Evolutionary conservation across 2,329 filamentous ascomycete genomes (phyloP), one percentile per base, ranked within the genome.

Genomic region (Cladosporium sp.): DNA sequence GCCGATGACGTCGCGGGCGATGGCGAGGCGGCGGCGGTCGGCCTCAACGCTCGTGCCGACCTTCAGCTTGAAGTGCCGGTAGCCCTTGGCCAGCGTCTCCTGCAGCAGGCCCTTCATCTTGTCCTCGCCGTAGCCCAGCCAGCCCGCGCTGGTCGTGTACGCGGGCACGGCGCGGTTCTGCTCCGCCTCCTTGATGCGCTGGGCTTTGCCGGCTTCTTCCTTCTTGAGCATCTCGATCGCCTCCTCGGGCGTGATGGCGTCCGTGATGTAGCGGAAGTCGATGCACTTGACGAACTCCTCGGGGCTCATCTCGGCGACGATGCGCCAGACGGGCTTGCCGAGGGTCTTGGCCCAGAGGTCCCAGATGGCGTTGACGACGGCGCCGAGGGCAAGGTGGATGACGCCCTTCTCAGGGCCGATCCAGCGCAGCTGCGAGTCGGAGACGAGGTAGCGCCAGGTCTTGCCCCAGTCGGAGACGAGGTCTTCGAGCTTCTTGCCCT

Each of bases 381-480:
- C 87, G 31, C 88, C 89, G 9, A 95, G 83, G 1, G 90, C 90
- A 7, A 96, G 86, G 71, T 95, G 90, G 61, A 95, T 95, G 42
- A 95, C 90, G 55, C 90, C 90, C 73, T 95, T 95, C 66, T 95
- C 90, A 0, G 90, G 90, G 0, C 90, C 90, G 66, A 95, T 93
- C 90, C 91, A 95, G 53, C 90, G 87, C 50, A 95, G 78, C 71
- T 95, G 90, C 61, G 83, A 87, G 77, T 95, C 91, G 58, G 85
- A 86, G 62, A 95, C 89, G n/a, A 95, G 83, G 70, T 95, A 83
- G 22, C 90, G 83, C 90, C 90, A 95, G 44, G 90, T 95, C 70
- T 86, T 76, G 59, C 89, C 89, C 89, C 87, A 93, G 75, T 95
- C 79, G 46, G 78, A 75, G 43, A 89, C 87, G 40, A 95, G 82